Conservation (phyloP, 768 basidiomycete genomes). For the Agrocybe pediades region DNA sequence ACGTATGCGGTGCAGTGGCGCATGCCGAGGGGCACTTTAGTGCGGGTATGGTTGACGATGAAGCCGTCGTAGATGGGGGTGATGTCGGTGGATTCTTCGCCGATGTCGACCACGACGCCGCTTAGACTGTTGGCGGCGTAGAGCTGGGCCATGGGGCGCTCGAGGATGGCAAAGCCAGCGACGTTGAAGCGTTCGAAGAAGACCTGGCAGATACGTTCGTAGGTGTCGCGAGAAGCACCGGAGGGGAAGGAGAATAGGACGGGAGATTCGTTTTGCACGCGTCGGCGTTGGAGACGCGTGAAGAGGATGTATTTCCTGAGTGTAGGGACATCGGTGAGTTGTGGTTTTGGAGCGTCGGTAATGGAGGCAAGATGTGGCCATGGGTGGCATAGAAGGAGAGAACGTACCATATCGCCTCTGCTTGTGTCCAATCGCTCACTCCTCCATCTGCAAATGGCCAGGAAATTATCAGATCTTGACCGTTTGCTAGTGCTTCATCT, state of each 20-base stretch:
- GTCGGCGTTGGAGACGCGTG: conserved; percentile 69
- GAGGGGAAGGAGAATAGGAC: conserved; percentile 73
- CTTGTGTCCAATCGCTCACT: conserved; percentile 78
- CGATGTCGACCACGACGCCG: conserved; percentile 84
- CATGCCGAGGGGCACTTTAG: conserved; percentile 65
- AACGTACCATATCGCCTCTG: conserved; percentile 86
- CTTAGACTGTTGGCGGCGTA: conserved; percentile 73
- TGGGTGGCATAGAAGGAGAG: not conserved
- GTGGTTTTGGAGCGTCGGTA: not conserved
- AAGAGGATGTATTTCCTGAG: conserved; percentile 86
- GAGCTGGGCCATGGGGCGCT: conserved; percentile 83
- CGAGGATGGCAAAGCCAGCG: conserved; percentile 77
- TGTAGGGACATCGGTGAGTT: conserved; percentile 2
- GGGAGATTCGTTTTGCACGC: conserved; percentile 87
- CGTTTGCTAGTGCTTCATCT: conserved; percentile 76
- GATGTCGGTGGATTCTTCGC: conserved; percentile 73
- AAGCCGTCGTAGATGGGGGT: conserved; percentile 77
- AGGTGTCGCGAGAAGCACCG: conserved; percentile 62
- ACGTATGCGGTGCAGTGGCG: conserved; percentile 76
- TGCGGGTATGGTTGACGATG: conserved; percentile 53
- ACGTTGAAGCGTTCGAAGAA: conserved; percentile 95
- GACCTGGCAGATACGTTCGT: conserved; percentile 77
- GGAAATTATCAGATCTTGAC: conserved; percentile 71
- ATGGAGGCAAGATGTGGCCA: no score
- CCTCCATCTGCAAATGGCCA: conserved; percentile 83